Evolutionary conservation across 2,329 filamentous ascomycete genomes (phyloP).

Genomic region (Pseudogymnoascus sp.): DNA sequence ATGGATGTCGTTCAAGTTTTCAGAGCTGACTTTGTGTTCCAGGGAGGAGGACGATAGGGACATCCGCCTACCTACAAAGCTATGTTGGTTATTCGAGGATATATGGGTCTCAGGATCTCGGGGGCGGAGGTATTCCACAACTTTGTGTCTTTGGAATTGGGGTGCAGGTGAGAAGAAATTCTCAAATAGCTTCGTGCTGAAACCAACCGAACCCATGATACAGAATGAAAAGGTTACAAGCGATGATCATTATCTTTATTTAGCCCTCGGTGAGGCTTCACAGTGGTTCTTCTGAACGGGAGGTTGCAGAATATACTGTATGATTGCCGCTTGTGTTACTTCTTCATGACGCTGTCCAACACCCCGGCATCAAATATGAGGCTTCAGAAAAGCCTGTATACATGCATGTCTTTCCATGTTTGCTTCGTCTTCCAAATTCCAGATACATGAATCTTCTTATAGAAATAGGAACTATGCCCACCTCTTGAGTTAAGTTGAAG

Average conservation of each 20-base stretch:
- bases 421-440: not conserved
- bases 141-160: not conserved
- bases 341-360: not conserved
- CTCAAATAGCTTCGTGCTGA: not conserved
- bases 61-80: not conserved
- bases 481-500: not conserved
- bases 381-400: not conserved
- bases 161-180: not conserved
- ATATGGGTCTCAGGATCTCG: too few species aligned
- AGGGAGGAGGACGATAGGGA: not conserved
- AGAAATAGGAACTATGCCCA: not conserved
- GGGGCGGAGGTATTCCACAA: not conserved
- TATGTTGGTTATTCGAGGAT: not conserved
- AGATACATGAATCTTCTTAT: not conserved
- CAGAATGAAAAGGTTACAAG: not conserved
- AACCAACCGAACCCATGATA: not conserved
- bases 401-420: not conserved
- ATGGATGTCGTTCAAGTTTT: not conserved
- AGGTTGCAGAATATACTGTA: not conserved
- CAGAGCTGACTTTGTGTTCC: not conserved
- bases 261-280: not conserved
- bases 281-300: not conserved
- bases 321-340: slow-evolving; percentile 1
- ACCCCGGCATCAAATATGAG: not conserved
- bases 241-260: not conserved